A percentile compares a stretch with the other conserved stretches of the same genome.
Conservation (phyloP, 2,329 filamentous ascomycete species). For the Gliomastix tumulicola region DNA sequence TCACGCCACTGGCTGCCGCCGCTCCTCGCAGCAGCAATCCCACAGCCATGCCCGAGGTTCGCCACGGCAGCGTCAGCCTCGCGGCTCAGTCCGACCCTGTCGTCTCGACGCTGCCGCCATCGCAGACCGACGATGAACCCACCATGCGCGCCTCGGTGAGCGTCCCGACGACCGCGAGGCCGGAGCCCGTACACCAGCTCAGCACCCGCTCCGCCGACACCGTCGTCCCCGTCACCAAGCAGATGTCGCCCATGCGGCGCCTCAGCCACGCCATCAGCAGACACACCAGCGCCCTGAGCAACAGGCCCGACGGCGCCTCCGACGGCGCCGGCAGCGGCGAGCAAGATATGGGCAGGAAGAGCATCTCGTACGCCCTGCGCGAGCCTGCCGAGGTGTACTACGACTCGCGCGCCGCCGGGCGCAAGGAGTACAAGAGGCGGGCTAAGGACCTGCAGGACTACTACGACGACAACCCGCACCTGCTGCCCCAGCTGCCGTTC, state of each 20-base stretch:
- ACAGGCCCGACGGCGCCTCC: slow-evolving; percentile 6
- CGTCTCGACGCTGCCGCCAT: no score
- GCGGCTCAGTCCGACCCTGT: slow-evolving; percentile 4
- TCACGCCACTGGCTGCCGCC: no score
- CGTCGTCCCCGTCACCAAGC: neutral
- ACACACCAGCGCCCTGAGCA: neutral
- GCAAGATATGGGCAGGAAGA: slow-evolving; percentile 9
- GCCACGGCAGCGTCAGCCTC: slow-evolving; percentile 3
- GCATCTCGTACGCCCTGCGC: slow-evolving; percentile 25
- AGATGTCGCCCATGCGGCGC: neutral
- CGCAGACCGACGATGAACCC: no score
- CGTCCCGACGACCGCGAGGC: no score
- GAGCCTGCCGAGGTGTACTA: slow-evolving; percentile 27
- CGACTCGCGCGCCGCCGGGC: slow-evolving; percentile 28
- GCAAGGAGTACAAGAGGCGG: slow-evolving; percentile 23
- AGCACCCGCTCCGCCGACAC: slow-evolving; percentile 3
- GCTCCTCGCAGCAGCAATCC: neutral
- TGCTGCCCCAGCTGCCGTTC: slow-evolving; percentile 31
- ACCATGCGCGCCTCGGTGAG: no score
- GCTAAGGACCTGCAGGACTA: slow-evolving; percentile 28
- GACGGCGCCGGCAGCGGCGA: slow-evolving; percentile 3
- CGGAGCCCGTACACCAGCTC: slow-evolving; percentile 1
- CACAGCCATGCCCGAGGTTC: slow-evolving; percentile 6
- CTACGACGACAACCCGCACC: slow-evolving; percentile 27
- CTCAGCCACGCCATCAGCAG: neutral